Base-by-base conservation (phyloP, 345 rosid species). In the Populus ilicifolia region DNA sequence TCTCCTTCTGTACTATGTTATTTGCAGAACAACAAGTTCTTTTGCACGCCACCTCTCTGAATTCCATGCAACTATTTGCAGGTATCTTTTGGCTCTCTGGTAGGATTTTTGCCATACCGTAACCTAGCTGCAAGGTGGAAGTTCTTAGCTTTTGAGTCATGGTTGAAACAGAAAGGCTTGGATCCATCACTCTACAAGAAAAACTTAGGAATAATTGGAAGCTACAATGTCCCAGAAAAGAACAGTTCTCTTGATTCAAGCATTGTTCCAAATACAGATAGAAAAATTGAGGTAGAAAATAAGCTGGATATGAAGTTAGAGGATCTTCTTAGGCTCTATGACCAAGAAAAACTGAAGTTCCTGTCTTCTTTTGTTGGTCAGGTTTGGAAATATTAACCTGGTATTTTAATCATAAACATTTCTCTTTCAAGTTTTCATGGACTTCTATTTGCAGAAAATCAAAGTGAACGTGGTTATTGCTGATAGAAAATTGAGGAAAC, bases 61-160 rank as follows among this genome's bases (percentile, higher is more conserved):
- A 16, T 35, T 71, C 67, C 50, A 36, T n/a, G 62, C 17, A 33
- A 73, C 41, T 36, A 62, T 65, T 82, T 83, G 69, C 87, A 93
- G 99, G 98, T 88, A 71, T 91, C 97, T 8, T 90, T 88, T 86
- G 97, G 99, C 56, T 87, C 94, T 62, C 84, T 93, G 85, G 84
- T 92, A 21, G 98, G 99, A 44, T 88, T 90, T 88, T 84, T 96
- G 78, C 99, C 98, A 46, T 93, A 90, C 80, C 92, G 96, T 50
- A 88, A 91, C 84, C 96, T 96, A 48, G 87, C 88, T 70, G 85
- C 92, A 79, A 93, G 81, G 78, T 89, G 91, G 93, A 93, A 93
- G 80, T 96, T 93, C 85, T 80, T 92, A 67, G 96, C 97, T 52
- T 92, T 96, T 80, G 99, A 96, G 79, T 86, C 98, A 82, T 96